Evolutionary conservation across 345 rosid genomes (phyloP), one percentile per base, ranked within the genome.

Genomic region (Melastoma malabathricum): DNA sequence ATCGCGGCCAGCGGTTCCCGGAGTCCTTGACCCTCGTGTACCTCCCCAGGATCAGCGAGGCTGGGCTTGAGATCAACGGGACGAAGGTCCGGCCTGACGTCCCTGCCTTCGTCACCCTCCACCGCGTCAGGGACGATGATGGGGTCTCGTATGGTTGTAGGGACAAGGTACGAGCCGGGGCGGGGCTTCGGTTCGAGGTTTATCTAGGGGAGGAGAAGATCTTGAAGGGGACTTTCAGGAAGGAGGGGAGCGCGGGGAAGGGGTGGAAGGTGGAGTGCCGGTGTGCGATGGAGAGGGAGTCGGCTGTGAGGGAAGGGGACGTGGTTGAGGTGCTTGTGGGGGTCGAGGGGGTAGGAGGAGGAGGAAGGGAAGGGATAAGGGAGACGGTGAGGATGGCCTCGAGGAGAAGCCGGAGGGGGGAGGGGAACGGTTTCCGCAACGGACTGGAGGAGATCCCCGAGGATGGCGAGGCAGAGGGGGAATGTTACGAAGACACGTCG

Each of bases 381-480:
- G 74, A 63, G 66, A 74, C 75, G 43, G 69, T 72, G 66, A 69
- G 58, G 59, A 55, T 72, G 70, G 67, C 57, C 62, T 59, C 25
- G 59, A 63, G 47, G 69, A 65, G 47, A 56, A 57, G 25, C 25
- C 25, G 57, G 60, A 67, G 59, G 68, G 66, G 58, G 23, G 52
- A 59, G 29, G 54, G 51, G 22, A 15, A 3, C 54, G 23, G 25
- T 29, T 62, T 71, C 18, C 60, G 65, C 46, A 64, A 59, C 18
- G 64, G 60, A 63, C 46, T 90, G 64, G 87, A 75, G 67, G 86
- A 72, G 70, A 90, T 90, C 7, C 98, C 96, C 2, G 96, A 90
- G 77, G 84, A 75, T 49, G 61, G 67, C 23, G 81, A 69, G 16
- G 68, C 50, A 6, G 64, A 61, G 18, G 58, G 41, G 1, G 63